Percentiles rank a stretch among this genome's conserved stretches.
phyloP scores from a whole-genome alignment of 768 basidiomycete genomes.

The Ephemerocybe angulata region DNA sequence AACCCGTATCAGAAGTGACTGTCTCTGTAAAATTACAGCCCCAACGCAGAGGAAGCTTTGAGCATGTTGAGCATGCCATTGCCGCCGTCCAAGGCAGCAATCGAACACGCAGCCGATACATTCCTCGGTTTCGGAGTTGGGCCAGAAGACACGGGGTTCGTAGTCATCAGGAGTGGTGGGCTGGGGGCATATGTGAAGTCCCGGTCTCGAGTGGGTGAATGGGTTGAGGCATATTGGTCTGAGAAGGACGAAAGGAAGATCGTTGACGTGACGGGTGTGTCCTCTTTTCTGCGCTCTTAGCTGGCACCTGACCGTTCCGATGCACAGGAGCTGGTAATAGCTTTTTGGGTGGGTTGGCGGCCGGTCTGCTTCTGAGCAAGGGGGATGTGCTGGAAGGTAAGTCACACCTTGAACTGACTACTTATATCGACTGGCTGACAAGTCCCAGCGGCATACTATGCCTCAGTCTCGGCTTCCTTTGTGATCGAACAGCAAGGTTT shows the following conservation, averaged over 20 bases:
- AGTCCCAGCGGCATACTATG: slow-evolving; percentile 62
- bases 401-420: slow-evolving; percentile 10
- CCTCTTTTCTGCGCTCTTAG: slow-evolving; percentile 4
- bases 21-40: slow-evolving; percentile 39
- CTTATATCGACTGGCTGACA: neutral
- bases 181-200: slow-evolving; percentile 68
- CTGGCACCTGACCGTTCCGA: neutral
- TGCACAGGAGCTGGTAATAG: slow-evolving; percentile 80
- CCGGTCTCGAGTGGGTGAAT: slow-evolving; percentile 35
- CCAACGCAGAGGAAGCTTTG: slow-evolving; percentile 84
- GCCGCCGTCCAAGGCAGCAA: slow-evolving; percentile 44
- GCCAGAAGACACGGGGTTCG: slow-evolving; percentile 43
- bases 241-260: slow-evolving; percentile 45
- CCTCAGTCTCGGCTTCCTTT: slow-evolving; percentile 78
- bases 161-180: slow-evolving; percentile 73
- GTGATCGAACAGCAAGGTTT: slow-evolving; percentile 79
- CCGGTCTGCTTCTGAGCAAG: slow-evolving; percentile 55
- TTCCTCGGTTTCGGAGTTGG: slow-evolving; percentile 65
- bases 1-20: neutral
- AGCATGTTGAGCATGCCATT: slow-evolving; percentile 53
- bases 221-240: slow-evolving; percentile 78
- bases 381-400: slow-evolving; percentile 68
- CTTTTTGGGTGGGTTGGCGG: slow-evolving; percentile 82
- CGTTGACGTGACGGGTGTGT: slow-evolving; percentile 77
- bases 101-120: slow-evolving; percentile 64